Evolutionary conservation across 768 basidiomycete species (phyloP), one percentile per base, ranked within the genome.

Genomic region (Galerina sulciceps): DNA sequence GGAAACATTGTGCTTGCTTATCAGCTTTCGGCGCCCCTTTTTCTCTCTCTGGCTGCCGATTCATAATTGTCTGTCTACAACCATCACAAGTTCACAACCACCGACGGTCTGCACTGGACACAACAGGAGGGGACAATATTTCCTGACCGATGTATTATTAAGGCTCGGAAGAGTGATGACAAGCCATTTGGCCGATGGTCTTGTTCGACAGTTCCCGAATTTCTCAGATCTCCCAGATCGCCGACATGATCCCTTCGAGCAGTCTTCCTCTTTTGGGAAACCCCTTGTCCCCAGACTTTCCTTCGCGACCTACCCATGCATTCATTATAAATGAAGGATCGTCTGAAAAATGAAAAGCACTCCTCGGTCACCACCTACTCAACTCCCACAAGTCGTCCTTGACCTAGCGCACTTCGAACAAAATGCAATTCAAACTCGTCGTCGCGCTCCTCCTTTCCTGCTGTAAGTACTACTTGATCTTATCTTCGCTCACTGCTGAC

Each of bases 351-450:
- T 10, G 26, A 31, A 55, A 55, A 41, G 22, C 23, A 18, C 35
- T 31, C 35, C 15, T 50, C 50, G 38, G 59, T 50, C 11, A 52
- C 48, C 22, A 14, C 41, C 45, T 46, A 41, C 40, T 43, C 40
- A 42, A 54, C 15, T 35, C 20, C 42, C 26, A 31, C 26, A 31
- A 40, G 36, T 20, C 31, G 36, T 57, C 49, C 54, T 59, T 40
- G 37, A 18, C 46, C 26, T 50, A 31, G 26, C 43, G 15, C 49
- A 44, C 34, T 37, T 22, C 46, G 53, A 44, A 40, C 60, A 64
- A 63, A 59, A 75, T 75, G 74, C 72, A 74, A 44, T 65, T 69
- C 66, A 70, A 56, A 43, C 17, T 66, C 45, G 52, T 69, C 59
- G 58, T 65, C 53, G 56, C 65, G 61, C 42, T 70, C 48, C 35